Conservation (phyloP, 306 rosid species). For the Vigna angularis region DNA sequence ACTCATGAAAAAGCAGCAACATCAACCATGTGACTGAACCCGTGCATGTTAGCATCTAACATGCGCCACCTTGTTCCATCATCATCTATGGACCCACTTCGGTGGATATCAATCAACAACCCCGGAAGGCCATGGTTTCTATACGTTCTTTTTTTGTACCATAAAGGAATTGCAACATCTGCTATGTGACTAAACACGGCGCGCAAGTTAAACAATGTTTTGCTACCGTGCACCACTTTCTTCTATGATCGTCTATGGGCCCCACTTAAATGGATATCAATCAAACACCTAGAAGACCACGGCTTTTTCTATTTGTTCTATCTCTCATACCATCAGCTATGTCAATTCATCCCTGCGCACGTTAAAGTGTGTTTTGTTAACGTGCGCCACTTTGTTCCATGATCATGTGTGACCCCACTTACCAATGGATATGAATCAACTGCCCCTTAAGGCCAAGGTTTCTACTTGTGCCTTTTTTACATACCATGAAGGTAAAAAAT, state of each 20-base stretch:
- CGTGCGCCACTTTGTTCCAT: slow-evolving; percentile 3
- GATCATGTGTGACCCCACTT: slow-evolving; percentile 22
- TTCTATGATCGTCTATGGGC: background rate
- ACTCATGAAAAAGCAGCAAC: background rate
- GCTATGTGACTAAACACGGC: slow-evolving; percentile 16
- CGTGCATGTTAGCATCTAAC: slow-evolving; percentile 45
- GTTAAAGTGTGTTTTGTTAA: slow-evolving; percentile 31
- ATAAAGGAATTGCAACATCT: background rate
- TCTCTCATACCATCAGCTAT: background rate
- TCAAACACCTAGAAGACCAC: slow-evolving; percentile 13
- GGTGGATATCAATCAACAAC: slow-evolving; percentile 8
- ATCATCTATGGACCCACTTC: background rate
- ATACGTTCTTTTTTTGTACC: background rate
- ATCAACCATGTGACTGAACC: background rate
- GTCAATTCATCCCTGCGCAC: slow-evolving; percentile 26
- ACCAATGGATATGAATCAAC: slow-evolving; percentile 25
- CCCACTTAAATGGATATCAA: slow-evolving; percentile 5
- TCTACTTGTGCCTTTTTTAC: background rate
- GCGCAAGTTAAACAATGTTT: slow-evolving; percentile 29
- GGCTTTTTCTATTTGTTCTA: background rate
- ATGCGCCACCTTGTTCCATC: slow-evolving; percentile 14
- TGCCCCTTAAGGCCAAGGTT: slow-evolving; percentile 24
- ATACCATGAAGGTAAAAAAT: background rate
- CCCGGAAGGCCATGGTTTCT: slow-evolving; percentile 12
- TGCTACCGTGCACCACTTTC: slow-evolving; percentile 40